Conservation (phyloP, 371 early-diverging fungal genomes). For the Syncephalastrum monosporum region DNA sequence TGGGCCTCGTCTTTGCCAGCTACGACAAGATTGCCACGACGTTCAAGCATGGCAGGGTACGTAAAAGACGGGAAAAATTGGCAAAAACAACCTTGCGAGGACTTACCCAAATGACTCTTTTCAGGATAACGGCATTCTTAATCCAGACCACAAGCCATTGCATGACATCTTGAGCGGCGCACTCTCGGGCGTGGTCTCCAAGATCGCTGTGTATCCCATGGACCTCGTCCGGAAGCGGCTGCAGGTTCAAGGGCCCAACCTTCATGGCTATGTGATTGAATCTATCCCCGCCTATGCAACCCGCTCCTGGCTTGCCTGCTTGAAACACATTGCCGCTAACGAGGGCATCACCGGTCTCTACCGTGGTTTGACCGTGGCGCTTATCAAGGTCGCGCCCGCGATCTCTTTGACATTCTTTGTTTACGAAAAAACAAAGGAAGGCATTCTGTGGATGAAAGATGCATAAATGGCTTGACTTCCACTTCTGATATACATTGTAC, state of each 20-base stretch:
- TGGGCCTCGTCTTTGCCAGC: constrained; percentile 82
- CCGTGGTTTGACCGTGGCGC: constrained; percentile 80
- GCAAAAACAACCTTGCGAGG: background rate
- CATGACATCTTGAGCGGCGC: constrained; percentile 83
- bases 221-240: constrained; percentile 83
- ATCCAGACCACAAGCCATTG: constrained; percentile 27
- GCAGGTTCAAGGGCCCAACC: constrained; percentile 75
- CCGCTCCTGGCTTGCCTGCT: constrained; percentile 51
- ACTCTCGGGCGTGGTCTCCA: constrained; percentile 78
- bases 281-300: constrained; percentile 51
- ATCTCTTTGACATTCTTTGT: constrained; percentile 88
- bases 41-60: constrained; percentile 41
- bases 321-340: constrained; percentile 58
- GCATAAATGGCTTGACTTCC: background rate
- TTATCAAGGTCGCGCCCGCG: constrained; percentile 86
- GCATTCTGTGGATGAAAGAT: constrained; percentile 34
- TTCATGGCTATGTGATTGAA: constrained; percentile 45
- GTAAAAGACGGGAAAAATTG: background rate
- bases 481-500: no score
- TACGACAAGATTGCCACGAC: constrained; percentile 63
- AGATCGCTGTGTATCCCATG: constrained; percentile 87
- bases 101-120: background rate
- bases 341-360: constrained; percentile 88
- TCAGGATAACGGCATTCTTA: constrained; percentile 29
- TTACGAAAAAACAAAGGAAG: constrained; percentile 58